These are phyloP conservation scores for Acrodontium crateriforme DNA, from an alignment of 2,329 filamentous ascomycete species.

Conservation along the genomic window DNA sequence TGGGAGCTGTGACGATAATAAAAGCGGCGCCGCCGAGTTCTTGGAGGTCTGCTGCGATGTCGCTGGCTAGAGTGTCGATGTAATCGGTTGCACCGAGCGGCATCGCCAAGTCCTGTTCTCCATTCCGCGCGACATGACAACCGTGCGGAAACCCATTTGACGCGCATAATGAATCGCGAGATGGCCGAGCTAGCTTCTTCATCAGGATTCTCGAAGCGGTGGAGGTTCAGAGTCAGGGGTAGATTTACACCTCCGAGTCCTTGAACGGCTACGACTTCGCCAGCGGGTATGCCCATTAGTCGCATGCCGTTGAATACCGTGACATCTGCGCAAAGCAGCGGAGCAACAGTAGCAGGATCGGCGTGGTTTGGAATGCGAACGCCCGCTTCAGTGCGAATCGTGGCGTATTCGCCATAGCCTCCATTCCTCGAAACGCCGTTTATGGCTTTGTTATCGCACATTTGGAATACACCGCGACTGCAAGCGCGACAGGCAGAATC, in stretches of 20 bases:
- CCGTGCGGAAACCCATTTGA: slow-evolving; percentile 39
- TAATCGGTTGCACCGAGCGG: slow-evolving; percentile 44
- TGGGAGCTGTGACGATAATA: slow-evolving; percentile 51
- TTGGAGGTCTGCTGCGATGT: slow-evolving; percentile 36
- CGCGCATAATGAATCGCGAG: slow-evolving; percentile 39
- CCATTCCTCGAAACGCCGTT: slow-evolving; percentile 56
- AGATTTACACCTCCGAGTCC: slow-evolving; percentile 34
- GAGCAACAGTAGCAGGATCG: slow-evolving; percentile 33
- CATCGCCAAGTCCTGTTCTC: slow-evolving; percentile 40
- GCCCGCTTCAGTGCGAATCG: slow-evolving; percentile 46
- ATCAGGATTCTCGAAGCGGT: too few relatives aligned
- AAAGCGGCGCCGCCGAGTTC: slow-evolving; percentile 48
- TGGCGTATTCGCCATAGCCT: too few relatives aligned
- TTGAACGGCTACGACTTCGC: slow-evolving; percentile 37
- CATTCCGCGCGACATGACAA: slow-evolving; percentile 36
- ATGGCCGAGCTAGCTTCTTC: too few relatives aligned
- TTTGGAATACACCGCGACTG: slow-evolving; percentile 50
- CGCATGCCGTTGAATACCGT: slow-evolving; percentile 40
- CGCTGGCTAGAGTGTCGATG: slow-evolving; percentile 38
- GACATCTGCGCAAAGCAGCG: slow-evolving; percentile 37
- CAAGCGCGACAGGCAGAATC: slow-evolving; percentile 49
- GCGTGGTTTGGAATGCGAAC: slow-evolving; percentile 36
- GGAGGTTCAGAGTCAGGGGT: too few relatives aligned
- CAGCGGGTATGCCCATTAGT: slow-evolving; percentile 32
- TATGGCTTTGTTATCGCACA: slow-evolving; percentile 47